Percentiles rank a stretch among this genome's conserved stretches.
phyloP scores from a whole-genome alignment of 2,329 filamentous ascomycete genomes.

The Emericellopsis cladophorae region DNA sequence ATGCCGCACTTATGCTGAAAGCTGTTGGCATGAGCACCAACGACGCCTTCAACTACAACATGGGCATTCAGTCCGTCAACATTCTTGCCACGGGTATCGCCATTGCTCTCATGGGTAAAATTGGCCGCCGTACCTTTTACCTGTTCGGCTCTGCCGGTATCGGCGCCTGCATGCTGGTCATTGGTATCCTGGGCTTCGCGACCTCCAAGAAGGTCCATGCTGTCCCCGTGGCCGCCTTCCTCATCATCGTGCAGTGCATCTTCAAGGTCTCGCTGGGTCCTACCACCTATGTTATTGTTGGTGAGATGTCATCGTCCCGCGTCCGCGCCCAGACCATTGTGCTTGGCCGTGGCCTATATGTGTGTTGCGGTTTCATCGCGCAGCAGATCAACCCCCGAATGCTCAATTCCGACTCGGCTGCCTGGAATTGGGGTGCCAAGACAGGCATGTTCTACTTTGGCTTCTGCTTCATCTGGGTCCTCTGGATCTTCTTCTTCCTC shows the following conservation, averaged over 20 bases:
- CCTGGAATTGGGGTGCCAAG: conserved; percentile 22
- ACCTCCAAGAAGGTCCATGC: conserved; percentile 15
- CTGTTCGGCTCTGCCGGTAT: conserved; percentile 26
- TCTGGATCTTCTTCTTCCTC: conserved; percentile 29
- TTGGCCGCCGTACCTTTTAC: conserved; percentile 26
- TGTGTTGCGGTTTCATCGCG: conserved; percentile 23
- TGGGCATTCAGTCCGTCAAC: conserved; percentile 33
- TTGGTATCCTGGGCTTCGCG: conserved; percentile 24
- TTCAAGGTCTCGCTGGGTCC: conserved; percentile 33
- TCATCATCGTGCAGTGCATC: conserved; percentile 24
- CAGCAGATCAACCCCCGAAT: conserved; percentile 23
- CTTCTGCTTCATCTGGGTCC: conserved; percentile 23
- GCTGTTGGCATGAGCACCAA: conserved; percentile 31
- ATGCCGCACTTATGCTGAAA: conserved; percentile 37
- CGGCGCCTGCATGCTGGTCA: conserved; percentile 24
- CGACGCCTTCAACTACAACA: conserved; percentile 30
- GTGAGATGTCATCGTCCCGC: conserved; percentile 28
- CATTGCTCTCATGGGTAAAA: conserved; percentile 20
- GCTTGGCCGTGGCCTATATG: conserved; percentile 26
- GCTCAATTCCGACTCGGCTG: conserved; percentile 12
- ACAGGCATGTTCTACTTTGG: conserved; percentile 19
- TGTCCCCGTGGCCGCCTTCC: conserved; percentile 18
- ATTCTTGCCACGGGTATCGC: conserved; percentile 25
- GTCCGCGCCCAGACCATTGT: conserved; percentile 30
- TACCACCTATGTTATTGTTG: conserved; percentile 28